phyloP scores from a whole-genome alignment of 106 monocot genomes.

The Phalaenopsis equestris region DNA sequence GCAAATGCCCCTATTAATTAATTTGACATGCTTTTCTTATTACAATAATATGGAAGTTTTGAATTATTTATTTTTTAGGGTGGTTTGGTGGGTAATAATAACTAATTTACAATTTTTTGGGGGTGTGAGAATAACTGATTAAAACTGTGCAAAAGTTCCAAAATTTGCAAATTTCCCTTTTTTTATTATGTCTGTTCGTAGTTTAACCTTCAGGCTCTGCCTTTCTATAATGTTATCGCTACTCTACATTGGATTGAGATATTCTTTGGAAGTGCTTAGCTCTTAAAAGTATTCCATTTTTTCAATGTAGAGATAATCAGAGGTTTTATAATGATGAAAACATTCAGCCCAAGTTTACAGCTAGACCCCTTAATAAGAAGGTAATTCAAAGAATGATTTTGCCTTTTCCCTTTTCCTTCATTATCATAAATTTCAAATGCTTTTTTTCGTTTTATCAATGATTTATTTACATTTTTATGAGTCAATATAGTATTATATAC shows the following conservation, averaged over 20 bases:
- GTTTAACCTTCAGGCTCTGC: background rate
- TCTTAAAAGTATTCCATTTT: constrained; percentile 1
- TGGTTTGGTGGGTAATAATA: too few species aligned
- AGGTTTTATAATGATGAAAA: constrained; percentile 5
- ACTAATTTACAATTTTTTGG: too few species aligned
- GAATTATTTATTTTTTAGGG: too few species aligned
- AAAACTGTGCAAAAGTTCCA: background rate
- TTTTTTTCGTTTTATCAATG: background rate
- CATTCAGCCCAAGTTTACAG: constrained; percentile 11
- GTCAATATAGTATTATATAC: background rate
- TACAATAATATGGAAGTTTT: too few species aligned
- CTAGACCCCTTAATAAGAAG: constrained; percentile 27
- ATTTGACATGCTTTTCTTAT: too few species aligned
- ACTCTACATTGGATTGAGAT: background rate
- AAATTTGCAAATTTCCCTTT: background rate
- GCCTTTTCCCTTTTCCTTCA: background rate
- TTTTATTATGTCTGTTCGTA: background rate
- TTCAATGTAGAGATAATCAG: background rate
- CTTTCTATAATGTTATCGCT: background rate
- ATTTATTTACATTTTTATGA: background rate
- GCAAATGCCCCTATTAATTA: too few species aligned
- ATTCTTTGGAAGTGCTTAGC: background rate
- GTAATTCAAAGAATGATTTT: constrained; percentile 2
- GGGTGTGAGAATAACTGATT: background rate
- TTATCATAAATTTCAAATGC: background rate